A percentile compares a stretch with the other conserved stretches of the same genome.
Conservation (phyloP, 1,284 basidiomycete species). For the Cutaneotrichosporon daszewskae region DNA sequence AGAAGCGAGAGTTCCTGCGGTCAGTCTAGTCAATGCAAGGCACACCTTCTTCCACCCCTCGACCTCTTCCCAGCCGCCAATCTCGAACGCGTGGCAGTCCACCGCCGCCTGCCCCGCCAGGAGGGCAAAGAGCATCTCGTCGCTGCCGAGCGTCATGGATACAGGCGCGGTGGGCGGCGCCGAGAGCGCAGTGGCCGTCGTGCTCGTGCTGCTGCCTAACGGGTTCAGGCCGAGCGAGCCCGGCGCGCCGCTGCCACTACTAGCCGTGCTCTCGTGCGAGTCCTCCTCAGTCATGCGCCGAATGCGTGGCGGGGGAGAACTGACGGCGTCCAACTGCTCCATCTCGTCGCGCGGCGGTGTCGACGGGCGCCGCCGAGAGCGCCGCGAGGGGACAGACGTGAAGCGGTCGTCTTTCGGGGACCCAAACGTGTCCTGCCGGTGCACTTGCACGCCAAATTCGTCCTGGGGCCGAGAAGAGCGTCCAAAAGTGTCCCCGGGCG, state of each 20-base stretch:
- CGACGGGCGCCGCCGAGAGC: not conserved
- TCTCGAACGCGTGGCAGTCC: conserved; percentile 62
- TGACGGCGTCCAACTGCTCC: not conserved
- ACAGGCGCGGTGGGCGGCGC: not conserved
- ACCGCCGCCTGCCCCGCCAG: conserved; percentile 77
- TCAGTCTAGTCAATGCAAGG: not conserved
- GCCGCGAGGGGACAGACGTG: conserved; percentile 1
- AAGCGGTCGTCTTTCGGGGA: not conserved
- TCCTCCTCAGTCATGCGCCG: not conserved
- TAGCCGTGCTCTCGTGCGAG: not conserved
- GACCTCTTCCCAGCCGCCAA: conserved; percentile 76
- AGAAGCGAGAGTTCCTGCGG: conserved; percentile 41
- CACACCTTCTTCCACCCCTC: conserved; percentile 81
- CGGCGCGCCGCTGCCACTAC: not conserved
- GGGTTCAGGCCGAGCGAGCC: not conserved
- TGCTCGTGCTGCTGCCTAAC: not conserved
- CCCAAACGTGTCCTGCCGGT: not conserved
- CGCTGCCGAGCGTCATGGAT: conserved; percentile 36
- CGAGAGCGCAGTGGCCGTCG: conserved; percentile 3
- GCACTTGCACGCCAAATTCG: no score
- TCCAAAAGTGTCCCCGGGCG: not conserved
- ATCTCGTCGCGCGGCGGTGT: not conserved
- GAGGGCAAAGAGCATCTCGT: conserved; percentile 74
- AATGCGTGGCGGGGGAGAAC: not conserved
- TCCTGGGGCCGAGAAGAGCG: not conserved